These are phyloP conservation scores for Erythrophleum fordii DNA, from an alignment of 306 rosid species.

Conservation along the genomic window DNA sequence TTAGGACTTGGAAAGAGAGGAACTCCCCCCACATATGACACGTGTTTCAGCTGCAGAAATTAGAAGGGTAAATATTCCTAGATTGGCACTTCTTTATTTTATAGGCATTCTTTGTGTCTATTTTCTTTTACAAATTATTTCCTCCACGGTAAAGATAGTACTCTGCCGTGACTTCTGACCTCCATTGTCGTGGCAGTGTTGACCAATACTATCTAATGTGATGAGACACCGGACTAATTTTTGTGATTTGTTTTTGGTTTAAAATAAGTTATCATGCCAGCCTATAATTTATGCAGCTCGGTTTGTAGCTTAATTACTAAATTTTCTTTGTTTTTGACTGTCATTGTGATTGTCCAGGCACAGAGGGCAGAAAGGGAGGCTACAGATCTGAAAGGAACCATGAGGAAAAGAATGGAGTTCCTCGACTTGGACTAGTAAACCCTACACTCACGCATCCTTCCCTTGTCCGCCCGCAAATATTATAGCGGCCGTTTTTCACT, in stretches of 20 bases:
- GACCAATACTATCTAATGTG: background rate
- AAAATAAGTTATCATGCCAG: background rate
- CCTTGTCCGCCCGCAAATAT: constrained; percentile 49
- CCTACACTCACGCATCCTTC: background rate
- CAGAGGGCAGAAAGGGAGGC: constrained; percentile 80
- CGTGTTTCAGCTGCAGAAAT: constrained; percentile 82
- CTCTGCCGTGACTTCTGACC: background rate
- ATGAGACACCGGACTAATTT: background rate
- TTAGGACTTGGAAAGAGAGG: constrained; percentile 92
- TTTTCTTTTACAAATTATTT: constrained; percentile 1
- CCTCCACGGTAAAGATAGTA: constrained; percentile 1
- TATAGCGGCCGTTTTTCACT: constrained; percentile 48
- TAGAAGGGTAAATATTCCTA: constrained; percentile 61
- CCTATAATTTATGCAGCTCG: background rate
- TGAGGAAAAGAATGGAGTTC: constrained; percentile 80
- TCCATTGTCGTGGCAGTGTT: constrained; percentile 1
- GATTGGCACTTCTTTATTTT: constrained; percentile 14
- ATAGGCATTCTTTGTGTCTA: background rate
- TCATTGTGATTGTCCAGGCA: constrained; percentile 51
- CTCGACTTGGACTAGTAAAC: constrained; percentile 62
- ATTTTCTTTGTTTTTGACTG: background rate
- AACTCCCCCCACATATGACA: constrained; percentile 91
- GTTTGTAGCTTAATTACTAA: background rate
- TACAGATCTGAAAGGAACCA: constrained; percentile 73
- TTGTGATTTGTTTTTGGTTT: background rate